phyloP scores from a whole-genome alignment of 441 rosid genomes.

The Erodium trifolium region DNA sequence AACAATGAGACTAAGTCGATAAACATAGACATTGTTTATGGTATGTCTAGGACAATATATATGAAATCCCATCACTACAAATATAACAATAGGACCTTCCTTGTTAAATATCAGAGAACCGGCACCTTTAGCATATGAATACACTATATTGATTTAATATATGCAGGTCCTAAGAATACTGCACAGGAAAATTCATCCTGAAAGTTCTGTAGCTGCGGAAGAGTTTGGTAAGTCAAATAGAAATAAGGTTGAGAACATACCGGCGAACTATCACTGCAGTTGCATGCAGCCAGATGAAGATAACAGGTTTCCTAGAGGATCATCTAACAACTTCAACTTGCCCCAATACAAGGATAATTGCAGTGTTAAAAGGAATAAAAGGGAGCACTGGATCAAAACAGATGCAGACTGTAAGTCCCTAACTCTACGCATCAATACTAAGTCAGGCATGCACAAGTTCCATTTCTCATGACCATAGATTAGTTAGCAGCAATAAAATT shows the following conservation, averaged over 20 bases:
- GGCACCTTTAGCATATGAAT: background rate
- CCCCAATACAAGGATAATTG: background rate
- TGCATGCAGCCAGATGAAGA: background rate
- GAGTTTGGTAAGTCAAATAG: conserved; percentile 17
- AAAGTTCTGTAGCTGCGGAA: conserved; percentile 33
- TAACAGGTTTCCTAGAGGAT: background rate
- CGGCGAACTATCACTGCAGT: background rate
- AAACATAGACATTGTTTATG: background rate
- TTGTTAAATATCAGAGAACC: background rate
- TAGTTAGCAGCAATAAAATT: no score
- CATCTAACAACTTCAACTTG: background rate
- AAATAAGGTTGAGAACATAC: conserved; percentile 13
- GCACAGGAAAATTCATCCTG: conserved; percentile 71
- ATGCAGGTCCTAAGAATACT: conserved; percentile 63
- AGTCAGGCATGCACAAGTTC: background rate
- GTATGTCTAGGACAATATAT: background rate
- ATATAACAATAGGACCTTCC: background rate
- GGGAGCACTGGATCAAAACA: conserved; percentile 6
- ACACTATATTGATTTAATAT: background rate
- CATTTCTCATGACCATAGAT: background rate
- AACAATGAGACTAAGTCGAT: background rate
- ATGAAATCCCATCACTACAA: background rate
- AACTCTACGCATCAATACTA: background rate
- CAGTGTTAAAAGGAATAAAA: background rate
- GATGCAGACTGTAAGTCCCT: conserved; percentile 1